Evolutionary conservation across 2,329 filamentous ascomycete species (phyloP).

Genomic region (Aspergillus quadrilineatus): DNA sequence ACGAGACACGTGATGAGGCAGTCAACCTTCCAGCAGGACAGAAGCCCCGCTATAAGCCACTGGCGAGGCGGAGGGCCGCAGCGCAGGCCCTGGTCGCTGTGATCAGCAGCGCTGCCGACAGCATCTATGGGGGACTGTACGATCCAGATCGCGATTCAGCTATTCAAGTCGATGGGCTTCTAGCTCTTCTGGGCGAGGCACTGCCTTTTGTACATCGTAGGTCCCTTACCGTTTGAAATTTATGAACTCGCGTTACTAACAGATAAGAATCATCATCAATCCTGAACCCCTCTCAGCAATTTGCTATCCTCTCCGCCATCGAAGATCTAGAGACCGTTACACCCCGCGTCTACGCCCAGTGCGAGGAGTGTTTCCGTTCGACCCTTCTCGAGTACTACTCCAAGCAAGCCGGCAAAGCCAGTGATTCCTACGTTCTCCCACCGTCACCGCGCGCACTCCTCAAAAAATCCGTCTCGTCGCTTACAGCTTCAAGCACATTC

Average conservation of each 20-base stretch:
- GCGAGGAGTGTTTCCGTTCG: constrained; percentile 74
- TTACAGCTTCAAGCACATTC: constrained; percentile 60
- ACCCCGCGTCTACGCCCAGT: constrained; percentile 68
- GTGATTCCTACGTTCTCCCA: constrained; percentile 26
- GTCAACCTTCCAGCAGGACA: constrained; percentile 38
- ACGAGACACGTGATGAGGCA: constrained; percentile 78
- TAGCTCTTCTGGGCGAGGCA: constrained; percentile 80
- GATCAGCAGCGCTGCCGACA: constrained; percentile 81
- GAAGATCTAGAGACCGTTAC: constrained; percentile 78
- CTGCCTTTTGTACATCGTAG: constrained; percentile 69
- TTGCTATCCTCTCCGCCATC: constrained; percentile 71
- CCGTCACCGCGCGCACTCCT: constrained; percentile 66
- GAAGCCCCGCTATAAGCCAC: constrained; percentile 50
- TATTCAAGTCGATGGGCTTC: constrained; percentile 81
- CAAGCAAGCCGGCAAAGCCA: constrained; percentile 39
- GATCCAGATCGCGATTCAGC: constrained; percentile 78
- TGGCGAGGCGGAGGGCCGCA: constrained; percentile 66
- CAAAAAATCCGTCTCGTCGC: constrained; percentile 58
- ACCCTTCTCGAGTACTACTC: constrained; percentile 70
- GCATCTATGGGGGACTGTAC: constrained; percentile 86
- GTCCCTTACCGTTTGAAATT: constrained; percentile 15
- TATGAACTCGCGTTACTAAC: constrained; percentile 16
- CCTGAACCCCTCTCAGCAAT: constrained; percentile 71
- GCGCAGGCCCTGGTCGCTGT: constrained; percentile 76
- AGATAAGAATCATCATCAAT: constrained; percentile 52